phyloP scores from a whole-genome alignment of 2,329 filamentous ascomycete species.

The Diaporthe batatas region DNA sequence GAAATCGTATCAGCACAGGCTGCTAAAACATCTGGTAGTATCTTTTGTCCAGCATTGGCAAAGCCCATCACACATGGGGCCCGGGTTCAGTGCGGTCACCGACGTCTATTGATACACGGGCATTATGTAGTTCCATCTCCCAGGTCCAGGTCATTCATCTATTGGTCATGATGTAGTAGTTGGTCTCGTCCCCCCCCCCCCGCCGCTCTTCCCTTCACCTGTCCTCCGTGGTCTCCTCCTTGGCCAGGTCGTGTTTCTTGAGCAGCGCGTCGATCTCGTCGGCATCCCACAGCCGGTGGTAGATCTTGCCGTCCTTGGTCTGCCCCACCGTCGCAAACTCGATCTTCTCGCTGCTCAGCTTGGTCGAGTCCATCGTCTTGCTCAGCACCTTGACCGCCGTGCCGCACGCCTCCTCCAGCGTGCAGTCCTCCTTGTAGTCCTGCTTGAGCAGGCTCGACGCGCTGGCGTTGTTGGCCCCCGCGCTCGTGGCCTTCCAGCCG shows the following conservation, averaged over 20 bases:
- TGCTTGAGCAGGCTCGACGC: constrained; percentile 98
- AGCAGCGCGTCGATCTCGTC: constrained; percentile 95
- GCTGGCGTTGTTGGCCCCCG: constrained; percentile 97
- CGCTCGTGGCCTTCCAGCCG: constrained; percentile 98
- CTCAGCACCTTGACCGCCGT: constrained; percentile 98
- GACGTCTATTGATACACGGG: constrained; percentile 48
- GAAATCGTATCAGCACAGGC: not conserved
- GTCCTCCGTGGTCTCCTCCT: constrained; percentile 81
- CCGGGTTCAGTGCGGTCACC: constrained; percentile 16
- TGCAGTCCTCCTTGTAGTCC: constrained; percentile 99
- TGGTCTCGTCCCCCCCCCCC: constrained; percentile 5
- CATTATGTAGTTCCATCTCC: constrained; percentile 41
- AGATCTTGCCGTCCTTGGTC: constrained; percentile 95
- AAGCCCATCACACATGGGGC: not conserved
- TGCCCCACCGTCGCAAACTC: constrained; percentile 98
- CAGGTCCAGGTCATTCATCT: constrained; percentile 22
- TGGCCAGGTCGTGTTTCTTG: constrained; percentile 95
- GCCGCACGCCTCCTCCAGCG: constrained; percentile 94
- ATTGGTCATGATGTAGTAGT: constrained; percentile 28
- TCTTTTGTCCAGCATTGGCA: not conserved
- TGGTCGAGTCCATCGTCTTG: constrained; percentile 99
- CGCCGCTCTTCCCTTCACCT: constrained; percentile 77
- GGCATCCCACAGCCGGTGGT: constrained; percentile 96
- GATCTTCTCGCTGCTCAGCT: constrained; percentile 99
- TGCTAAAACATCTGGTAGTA: not conserved